These are phyloP conservation scores for Metschnikowia borealis DNA, from an alignment of 805 yeast genomes.

Conservation along the genomic window DNA sequence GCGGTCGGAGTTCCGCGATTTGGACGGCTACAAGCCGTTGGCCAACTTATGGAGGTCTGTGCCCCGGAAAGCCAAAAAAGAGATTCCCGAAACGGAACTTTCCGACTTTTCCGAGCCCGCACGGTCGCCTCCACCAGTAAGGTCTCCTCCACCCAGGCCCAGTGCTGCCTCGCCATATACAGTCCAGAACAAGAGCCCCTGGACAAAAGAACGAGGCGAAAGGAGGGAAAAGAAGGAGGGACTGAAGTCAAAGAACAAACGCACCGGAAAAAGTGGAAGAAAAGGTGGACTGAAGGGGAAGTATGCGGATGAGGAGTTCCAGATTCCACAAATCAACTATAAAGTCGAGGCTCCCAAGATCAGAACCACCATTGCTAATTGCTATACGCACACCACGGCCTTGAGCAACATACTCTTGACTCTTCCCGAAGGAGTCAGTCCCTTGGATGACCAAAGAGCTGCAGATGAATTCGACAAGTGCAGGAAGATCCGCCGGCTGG, in stretches of 20 bases:
- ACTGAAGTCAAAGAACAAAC: too few relatives aligned
- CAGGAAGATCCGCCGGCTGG: conserved; percentile 68
- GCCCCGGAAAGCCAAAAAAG: neutral
- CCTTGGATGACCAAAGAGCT: conserved; percentile 61
- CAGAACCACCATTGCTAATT: conserved; percentile 62
- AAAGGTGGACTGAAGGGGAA: conserved; percentile 4
- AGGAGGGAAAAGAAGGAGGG: too few relatives aligned
- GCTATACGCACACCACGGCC: conserved; percentile 69
- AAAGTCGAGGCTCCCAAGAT: conserved; percentile 72
- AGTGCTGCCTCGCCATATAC: conserved; percentile 21
- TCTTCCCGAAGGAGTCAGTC: conserved; percentile 45
- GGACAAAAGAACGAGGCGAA: too few relatives aligned
- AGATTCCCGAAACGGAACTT: neutral
- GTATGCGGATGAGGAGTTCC: conserved; percentile 48
- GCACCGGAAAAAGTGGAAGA: conserved; percentile 1
- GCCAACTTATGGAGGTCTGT: conserved; percentile 40
- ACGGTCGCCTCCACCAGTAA: neutral
- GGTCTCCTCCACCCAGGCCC: conserved; percentile 25
- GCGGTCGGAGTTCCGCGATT: conserved; percentile 53
- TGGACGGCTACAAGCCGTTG: conserved; percentile 47
- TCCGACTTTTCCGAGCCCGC: neutral
- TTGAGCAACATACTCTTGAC: conserved; percentile 48
- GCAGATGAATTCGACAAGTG: conserved; percentile 71
- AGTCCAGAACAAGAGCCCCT: neutral
- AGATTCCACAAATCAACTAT: conserved; percentile 66